Base-by-base conservation (phyloP, 2,329 filamentous ascomycete species). In the Phaeosphaeria sp. region DNA sequence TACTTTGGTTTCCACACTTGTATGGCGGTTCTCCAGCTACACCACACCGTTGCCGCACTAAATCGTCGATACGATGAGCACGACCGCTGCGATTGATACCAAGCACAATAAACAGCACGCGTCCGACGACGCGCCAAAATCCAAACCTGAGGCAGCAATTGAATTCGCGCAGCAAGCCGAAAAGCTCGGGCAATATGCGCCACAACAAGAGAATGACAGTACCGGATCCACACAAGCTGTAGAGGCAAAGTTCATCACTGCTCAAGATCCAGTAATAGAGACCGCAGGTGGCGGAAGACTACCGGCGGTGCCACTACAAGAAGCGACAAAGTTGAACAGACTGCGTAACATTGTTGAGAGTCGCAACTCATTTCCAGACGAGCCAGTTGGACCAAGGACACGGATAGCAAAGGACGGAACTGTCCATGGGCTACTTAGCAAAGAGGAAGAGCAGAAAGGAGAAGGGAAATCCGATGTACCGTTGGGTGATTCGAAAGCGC, bases 261-360 rank as follows among this genome's bases (percentile, higher is more conserved):
- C 89, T 0, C 86, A 89, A 49, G 90, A 93, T 72, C 86, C 90
- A 0, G 86, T 93, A 17, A 85, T 93, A 46, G 80, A 88, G 52
- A 92, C 89, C 0, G 83, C 84, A 15, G 85, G 89, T 71, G 90
- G 89, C 27, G 83, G 84, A 47, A 81, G 89, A 41, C 74, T 93
- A 6, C 90, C 90, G 0, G 84, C 85, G 1, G 87, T 93, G 1
- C 90, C 90, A 1, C 72, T 92, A 4, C 80, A 85, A 30, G 90
- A 93, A 77, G 90, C 90, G 1, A 81, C 86, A 59, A 90, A 87
- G 71, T 81, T 93, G 55, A 93, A 93, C 71, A 69, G 80, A 5
- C 73, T 91, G 43, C 86, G 83, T 59, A 83, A 86, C 43, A 80
- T 84, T 41, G 67, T 81, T 7, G 78, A 82, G 27, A 77, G 76